phyloP scores from a whole-genome alignment of 176 grass and related monocot species.

The Otatea glauca region DNA sequence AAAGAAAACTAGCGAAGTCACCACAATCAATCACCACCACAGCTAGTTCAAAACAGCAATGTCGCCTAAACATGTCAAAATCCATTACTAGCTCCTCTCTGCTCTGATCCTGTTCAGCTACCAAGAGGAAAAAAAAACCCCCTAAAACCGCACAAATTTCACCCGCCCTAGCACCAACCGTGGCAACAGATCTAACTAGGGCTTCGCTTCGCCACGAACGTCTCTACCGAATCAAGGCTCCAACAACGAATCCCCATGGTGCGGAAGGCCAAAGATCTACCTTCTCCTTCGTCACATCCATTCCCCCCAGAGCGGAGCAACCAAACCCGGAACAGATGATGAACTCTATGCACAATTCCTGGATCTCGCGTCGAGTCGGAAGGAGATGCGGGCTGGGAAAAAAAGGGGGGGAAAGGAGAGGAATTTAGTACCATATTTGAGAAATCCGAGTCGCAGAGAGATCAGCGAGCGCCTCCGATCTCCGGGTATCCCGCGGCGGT shows the following conservation, averaged over 20 bases:
- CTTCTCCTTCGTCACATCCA: neutral
- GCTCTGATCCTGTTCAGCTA: neutral
- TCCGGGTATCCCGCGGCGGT: neutral
- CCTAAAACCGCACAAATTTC: neutral
- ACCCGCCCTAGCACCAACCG: neutral
- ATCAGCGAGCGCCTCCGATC: neutral
- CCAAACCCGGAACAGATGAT: neutral
- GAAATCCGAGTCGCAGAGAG: neutral
- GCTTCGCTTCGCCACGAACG: neutral
- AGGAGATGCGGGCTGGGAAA: neutral
- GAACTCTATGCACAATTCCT: neutral
- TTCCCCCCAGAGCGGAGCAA: neutral
- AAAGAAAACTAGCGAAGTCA: neutral
- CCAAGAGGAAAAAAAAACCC: neutral
- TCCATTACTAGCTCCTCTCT: neutral
- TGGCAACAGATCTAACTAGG: neutral
- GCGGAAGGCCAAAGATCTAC: neutral
- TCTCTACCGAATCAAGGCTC: neutral
- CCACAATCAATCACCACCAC: neutral
- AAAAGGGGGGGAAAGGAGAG: no score
- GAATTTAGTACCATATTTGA: neutral
- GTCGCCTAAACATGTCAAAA: neutral
- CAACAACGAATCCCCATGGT: neutral
- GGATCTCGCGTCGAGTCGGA: neutral
- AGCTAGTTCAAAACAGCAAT: neutral